These are phyloP conservation scores for Aspergillus intermedius DNA, from an alignment of 2,329 filamentous ascomycete species.

Conservation along the genomic window DNA sequence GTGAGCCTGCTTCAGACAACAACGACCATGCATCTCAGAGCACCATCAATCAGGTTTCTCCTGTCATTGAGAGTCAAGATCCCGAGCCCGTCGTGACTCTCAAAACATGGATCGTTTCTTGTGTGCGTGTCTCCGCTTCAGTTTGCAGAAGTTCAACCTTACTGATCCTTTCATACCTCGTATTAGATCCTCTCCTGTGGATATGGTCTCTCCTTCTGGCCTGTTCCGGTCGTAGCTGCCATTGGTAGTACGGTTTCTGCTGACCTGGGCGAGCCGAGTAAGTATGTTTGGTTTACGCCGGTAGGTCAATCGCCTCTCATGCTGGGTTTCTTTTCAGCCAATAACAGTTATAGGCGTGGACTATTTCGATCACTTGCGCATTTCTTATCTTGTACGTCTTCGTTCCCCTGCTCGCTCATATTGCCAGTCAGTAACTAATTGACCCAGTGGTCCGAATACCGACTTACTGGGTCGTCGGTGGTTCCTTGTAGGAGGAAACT, in stretches of 20 bases:
- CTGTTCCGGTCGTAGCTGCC: conserved; percentile 22
- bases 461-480: conserved; percentile 45
- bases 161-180: neutral
- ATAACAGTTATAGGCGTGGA: conserved; percentile 16
- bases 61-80: neutral
- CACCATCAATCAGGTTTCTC: neutral
- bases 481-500: conserved; percentile 41
- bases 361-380: conserved; percentile 37
- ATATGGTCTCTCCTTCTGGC: conserved; percentile 31
- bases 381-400: conserved; percentile 32
- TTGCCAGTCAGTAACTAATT: neutral
- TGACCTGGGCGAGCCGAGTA: conserved; percentile 21
- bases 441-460: conserved; percentile 35
- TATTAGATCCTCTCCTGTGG: conserved; percentile 24
- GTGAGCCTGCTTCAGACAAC: neutral
- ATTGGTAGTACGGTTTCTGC: conserved; percentile 20
- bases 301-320: conserved; percentile 2
- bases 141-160: neutral
- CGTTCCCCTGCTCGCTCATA: neutral
- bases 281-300: conserved; percentile 26
- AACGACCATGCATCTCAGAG: neutral
- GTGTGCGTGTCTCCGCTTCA: conserved; percentile 6
- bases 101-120: conserved; percentile 22
- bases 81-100: conserved; percentile 15
- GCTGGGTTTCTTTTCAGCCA: neutral